These are phyloP conservation scores for Geranium rotundifolium DNA, from an alignment of 345 rosid genomes.

Conservation along the genomic window DNA sequence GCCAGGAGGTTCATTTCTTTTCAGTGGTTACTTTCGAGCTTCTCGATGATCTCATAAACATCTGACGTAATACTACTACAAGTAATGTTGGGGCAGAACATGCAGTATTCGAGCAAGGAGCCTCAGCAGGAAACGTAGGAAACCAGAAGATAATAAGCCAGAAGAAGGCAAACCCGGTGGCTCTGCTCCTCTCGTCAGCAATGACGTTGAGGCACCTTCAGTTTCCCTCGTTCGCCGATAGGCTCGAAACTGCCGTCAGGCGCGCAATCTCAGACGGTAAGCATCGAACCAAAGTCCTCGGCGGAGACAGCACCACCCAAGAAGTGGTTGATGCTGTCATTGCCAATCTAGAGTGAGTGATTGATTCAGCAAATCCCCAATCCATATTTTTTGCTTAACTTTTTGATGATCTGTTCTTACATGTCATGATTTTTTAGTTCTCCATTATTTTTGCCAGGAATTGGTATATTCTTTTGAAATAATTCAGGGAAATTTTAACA, in stretches of 20 bases:
- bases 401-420: too few relatives aligned
- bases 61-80: conserved; percentile 11
- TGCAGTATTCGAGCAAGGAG: conserved; percentile 94
- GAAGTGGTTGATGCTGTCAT: conserved; percentile 78
- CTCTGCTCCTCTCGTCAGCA: conserved; percentile 84
- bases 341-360: conserved; percentile 12
- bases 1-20: conserved; percentile 67
- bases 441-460: too few relatives aligned
- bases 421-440: too few relatives aligned
- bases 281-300: conserved; percentile 69
- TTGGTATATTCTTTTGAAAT: too few relatives aligned
- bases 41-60: not conserved
- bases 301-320: conserved; percentile 64
- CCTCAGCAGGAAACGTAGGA: conserved; percentile 95
- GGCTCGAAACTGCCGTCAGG: conserved; percentile 76
- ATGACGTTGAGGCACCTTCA: conserved; percentile 98
- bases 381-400: too few relatives aligned
- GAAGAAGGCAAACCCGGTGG: conserved; percentile 91
- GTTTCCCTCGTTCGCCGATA: conserved; percentile 85
- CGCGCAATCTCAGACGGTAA: conserved; percentile 55
- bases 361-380: too few relatives aligned
- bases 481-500: too few relatives aligned
- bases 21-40: too few relatives aligned
- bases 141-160: conserved; percentile 42
- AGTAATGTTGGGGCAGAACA: conserved; percentile 92